Conservation (phyloP, 371 early-diverging fungal species). For the Saksenaea vasiformis region DNA sequence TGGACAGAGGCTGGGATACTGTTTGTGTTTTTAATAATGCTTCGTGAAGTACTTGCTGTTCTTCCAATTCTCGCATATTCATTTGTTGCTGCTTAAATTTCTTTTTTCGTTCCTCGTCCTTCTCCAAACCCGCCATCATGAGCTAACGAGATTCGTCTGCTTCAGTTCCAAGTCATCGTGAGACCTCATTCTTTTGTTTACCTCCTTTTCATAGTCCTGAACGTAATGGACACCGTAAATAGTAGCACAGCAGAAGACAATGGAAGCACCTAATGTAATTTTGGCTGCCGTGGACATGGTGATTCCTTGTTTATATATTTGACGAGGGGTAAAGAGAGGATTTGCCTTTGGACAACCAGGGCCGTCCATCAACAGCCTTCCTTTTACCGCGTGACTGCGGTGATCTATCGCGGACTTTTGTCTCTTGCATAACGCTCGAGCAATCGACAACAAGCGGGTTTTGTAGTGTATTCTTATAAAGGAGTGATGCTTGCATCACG, state of each 20-base stretch:
- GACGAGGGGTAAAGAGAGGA: neutral
- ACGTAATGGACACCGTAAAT: constrained; percentile 54
- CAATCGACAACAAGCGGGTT: too few relatives aligned
- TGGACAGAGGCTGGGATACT: constrained; percentile 36
- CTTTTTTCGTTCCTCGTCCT: constrained; percentile 43
- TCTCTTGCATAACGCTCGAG: too few relatives aligned
- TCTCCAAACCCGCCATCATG: constrained; percentile 32
- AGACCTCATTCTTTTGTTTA: constrained; percentile 11
- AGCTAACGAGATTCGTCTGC: constrained; percentile 21
- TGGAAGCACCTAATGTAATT: constrained; percentile 44
- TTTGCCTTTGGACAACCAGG: too few relatives aligned
- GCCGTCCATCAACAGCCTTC: too few relatives aligned
- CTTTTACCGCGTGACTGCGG: too few relatives aligned
- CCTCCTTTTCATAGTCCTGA: constrained; percentile 50
- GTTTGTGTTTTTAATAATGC: constrained; percentile 48
- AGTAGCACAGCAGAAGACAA: constrained; percentile 46
- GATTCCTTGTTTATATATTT: neutral
- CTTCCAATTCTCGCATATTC: constrained; percentile 49
- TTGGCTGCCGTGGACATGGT: constrained; percentile 48
- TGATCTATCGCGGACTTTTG: too few relatives aligned
- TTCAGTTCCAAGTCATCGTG: neutral
- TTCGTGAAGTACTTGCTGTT: constrained; percentile 47
- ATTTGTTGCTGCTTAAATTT: constrained; percentile 39
- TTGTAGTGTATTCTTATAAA: too few relatives aligned
- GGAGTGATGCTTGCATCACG: too few relatives aligned